Conservation (phyloP, 306 rosid species). For the Potentilla sterilis region DNA sequence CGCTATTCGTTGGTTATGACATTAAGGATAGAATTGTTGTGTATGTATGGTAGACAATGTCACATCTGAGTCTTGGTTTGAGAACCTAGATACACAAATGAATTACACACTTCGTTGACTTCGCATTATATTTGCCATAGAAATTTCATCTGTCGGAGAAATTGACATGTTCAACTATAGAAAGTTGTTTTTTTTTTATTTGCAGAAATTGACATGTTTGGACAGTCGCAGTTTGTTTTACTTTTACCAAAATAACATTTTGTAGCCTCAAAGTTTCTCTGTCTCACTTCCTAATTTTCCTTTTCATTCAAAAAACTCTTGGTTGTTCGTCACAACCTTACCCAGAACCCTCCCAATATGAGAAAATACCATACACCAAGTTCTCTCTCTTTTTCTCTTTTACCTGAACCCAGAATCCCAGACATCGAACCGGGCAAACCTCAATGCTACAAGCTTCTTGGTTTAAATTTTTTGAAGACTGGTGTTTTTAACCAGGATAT, state of each 20-base stretch:
- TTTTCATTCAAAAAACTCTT: neutral
- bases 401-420: too few species aligned
- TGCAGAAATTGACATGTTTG: too few species aligned
- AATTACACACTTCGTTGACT: neutral
- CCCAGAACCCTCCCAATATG: neutral
- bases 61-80: neutral
- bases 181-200: too few species aligned
- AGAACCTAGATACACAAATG: neutral
- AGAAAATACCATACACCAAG: neutral
- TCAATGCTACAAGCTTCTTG: too few species aligned
- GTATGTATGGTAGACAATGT: neutral
- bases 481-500: too few species aligned
- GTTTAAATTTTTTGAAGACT: too few species aligned
- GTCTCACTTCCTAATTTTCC: neutral
- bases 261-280: too few species aligned
- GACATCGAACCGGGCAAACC: too few species aligned
- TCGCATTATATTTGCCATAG: neutral
- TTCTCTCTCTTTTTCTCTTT: neutral
- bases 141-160: too few species aligned
- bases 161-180: too few species aligned
- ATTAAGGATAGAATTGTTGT: neutral
- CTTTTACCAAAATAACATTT: too few species aligned
- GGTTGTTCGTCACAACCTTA: neutral
- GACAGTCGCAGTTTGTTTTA: too few species aligned
- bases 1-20: neutral